These are phyloP conservation scores for Alternaria longipes DNA, from an alignment of 2,329 filamentous ascomycete species.

Conservation along the genomic window DNA sequence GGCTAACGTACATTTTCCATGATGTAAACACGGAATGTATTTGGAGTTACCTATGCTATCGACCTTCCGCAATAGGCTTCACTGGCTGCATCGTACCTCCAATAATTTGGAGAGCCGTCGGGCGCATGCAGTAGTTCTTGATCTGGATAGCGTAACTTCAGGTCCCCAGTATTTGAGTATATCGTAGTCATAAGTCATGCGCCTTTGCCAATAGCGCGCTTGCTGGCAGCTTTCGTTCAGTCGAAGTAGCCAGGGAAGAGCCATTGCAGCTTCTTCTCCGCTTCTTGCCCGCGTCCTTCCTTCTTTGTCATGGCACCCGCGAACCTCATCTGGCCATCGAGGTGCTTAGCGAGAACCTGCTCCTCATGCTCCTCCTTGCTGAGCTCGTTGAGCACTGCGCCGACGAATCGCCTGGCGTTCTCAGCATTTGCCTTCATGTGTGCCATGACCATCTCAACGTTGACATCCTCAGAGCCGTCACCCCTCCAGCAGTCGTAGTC, in stretches of 20 bases:
- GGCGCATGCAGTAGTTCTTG: neutral
- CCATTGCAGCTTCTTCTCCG: slow-evolving; percentile 81
- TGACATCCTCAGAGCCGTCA: slow-evolving; percentile 76
- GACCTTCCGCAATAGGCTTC: slow-evolving; percentile 28
- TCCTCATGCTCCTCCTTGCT: slow-evolving; percentile 79
- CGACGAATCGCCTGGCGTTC: slow-evolving; percentile 87
- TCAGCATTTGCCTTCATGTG: slow-evolving; percentile 93
- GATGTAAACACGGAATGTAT: slow-evolving; percentile 24
- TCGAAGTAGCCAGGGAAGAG: slow-evolving; percentile 84
- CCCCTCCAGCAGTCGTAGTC: slow-evolving; percentile 99
- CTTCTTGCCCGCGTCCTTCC: slow-evolving; percentile 75
- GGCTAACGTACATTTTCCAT: slow-evolving; percentile 23
- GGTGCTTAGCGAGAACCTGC: slow-evolving; percentile 81
- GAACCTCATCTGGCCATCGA: slow-evolving; percentile 78
- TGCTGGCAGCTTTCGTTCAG: slow-evolving; percentile 27
- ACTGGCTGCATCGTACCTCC: slow-evolving; percentile 9
- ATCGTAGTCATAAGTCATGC: slow-evolving; percentile 3
- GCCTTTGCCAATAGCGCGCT: neutral
- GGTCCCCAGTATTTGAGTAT: neutral
- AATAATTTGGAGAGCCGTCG: slow-evolving; percentile 1
- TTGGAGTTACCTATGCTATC: slow-evolving; percentile 9
- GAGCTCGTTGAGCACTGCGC: slow-evolving; percentile 86
- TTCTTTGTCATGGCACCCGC: slow-evolving; percentile 85
- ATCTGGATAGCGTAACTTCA: neutral
- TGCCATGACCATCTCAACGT: slow-evolving; percentile 95